Percentiles rank a stretch among this genome's conserved stretches.
These are phyloP conservation scores for Didymella arachidicola DNA, from an alignment of 2,329 filamentous ascomycete species.

Conservation along the genomic window DNA sequence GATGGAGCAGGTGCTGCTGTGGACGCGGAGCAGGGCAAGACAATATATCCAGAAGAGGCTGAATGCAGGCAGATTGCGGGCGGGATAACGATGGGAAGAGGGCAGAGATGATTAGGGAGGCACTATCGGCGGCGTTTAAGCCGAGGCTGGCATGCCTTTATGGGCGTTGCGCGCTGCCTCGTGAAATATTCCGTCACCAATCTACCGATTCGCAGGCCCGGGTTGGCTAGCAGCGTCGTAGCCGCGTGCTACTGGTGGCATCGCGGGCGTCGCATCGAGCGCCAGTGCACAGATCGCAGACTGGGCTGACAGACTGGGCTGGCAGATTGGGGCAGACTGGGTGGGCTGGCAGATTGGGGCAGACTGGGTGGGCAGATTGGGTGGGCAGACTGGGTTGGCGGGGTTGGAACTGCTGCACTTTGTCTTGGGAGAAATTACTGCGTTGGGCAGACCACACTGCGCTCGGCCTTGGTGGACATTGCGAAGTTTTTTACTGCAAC, in stretches of 20 bases:
- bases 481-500: too few relatives aligned
- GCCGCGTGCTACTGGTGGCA: slow-evolving; percentile 9
- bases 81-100: slow-evolving; percentile 7
- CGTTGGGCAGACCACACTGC: too few relatives aligned
- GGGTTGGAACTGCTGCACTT: not conserved
- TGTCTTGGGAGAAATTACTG: not conserved
- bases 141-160: slow-evolving; percentile 28
- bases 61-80: slow-evolving; percentile 5
- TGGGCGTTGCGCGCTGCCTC: slow-evolving; percentile 9
- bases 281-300: slow-evolving; percentile 11
- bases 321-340: not conserved
- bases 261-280: slow-evolving; percentile 18
- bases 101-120: slow-evolving; percentile 5
- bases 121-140: slow-evolving; percentile 15
- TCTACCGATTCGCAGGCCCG: slow-evolving; percentile 29
- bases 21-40: not conserved
- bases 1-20: not conserved
- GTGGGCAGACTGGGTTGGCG: not conserved
- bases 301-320: not conserved
- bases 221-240: slow-evolving; percentile 4
- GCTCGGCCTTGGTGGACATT: not conserved
- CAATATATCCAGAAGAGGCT: slow-evolving; percentile 20
- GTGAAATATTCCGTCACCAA: slow-evolving; percentile 29
- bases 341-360: not conserved
- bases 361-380: not conserved